phyloP scores from a whole-genome alignment of 345 rosid genomes.

The Aegle marmelos region DNA sequence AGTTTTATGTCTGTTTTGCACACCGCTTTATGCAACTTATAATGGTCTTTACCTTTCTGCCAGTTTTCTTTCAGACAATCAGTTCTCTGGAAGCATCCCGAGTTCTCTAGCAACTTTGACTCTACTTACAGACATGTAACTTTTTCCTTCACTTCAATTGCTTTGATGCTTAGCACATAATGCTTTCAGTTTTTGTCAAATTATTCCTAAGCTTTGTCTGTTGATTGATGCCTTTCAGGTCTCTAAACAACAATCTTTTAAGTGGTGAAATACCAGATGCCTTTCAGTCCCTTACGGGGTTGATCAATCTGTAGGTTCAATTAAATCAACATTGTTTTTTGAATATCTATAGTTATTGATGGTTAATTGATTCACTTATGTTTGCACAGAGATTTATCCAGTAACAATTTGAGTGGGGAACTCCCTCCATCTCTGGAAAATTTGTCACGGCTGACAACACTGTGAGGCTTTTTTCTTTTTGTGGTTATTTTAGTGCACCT shows the following conservation, averaged over 20 bases:
- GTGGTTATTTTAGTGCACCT: background rate
- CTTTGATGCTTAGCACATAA: slow-evolving; percentile 12
- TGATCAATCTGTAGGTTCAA: slow-evolving; percentile 82
- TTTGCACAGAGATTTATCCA: slow-evolving; percentile 73
- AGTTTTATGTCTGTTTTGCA: background rate
- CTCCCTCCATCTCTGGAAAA: slow-evolving; percentile 76
- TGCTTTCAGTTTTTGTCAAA: slow-evolving; percentile 4
- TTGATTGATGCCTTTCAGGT: slow-evolving; percentile 52
- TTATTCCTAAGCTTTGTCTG: background rate
- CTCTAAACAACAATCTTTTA: slow-evolving; percentile 68
- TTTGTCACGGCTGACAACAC: slow-evolving; percentile 59
- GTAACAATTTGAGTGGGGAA: slow-evolving; percentile 76
- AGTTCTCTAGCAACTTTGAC: slow-evolving; percentile 65
- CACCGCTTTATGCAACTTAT: slow-evolving; percentile 17
- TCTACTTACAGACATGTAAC: slow-evolving; percentile 67
- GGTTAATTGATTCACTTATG: slow-evolving; percentile 20
- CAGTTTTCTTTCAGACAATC: slow-evolving; percentile 95
- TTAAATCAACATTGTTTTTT: slow-evolving; percentile 6
- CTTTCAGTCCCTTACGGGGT: slow-evolving; percentile 55
- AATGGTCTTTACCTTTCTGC: slow-evolving; percentile 39
- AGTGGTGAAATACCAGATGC: slow-evolving; percentile 91
- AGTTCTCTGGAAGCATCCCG: slow-evolving; percentile 90
- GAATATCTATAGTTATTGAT: slow-evolving; percentile 9
- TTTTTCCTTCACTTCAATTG: slow-evolving; percentile 5
- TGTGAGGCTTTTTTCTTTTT: slow-evolving; percentile 47